Evolutionary conservation across 805 yeast species (phyloP), one percentile per base, ranked within the genome.

Genomic region (Nakazawaea wickerhamii): DNA sequence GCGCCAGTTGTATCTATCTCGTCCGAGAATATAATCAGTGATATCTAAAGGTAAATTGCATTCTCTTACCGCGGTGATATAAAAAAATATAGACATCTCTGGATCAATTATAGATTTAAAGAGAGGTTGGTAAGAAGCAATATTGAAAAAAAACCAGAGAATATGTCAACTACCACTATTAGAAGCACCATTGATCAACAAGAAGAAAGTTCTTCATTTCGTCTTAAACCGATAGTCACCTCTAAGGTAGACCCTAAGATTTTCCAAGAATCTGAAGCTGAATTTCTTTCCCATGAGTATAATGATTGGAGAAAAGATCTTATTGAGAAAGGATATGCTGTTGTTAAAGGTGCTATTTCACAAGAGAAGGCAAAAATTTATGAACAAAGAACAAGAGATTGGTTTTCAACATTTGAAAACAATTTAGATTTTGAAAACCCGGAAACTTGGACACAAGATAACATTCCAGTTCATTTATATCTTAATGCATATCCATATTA

Each of bases 281-380:
- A 32, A 11, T 32, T 32, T 18, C n/a, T 18, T 10, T 18, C 36
- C 4, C 8, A 4, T 4, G 26, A 32, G 4, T 32, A 32, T 19
- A 26, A 20, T 18, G 63, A 60, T 36, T 60, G 64, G 64, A 50
- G 64, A 48, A 53, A 58, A n/a, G 57, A 55, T 15, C 41, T 61
- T 5, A 7, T 53, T 8, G 41, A 48, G 21, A 50, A 60, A 34
- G 66, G 64, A 2, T 61, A 44, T 41, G 60, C 53, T 28, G 57
- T 59, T 18, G 50, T 60, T 14, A 60, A 59, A 42, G 46, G 46
- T 21, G 63, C 53, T 4, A 43, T 61, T 14, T 39, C 59, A 3
- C 36, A 36, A 17, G 63, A 57, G 28, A 44, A 43, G 3, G 61
- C 64, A 4, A 13, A 28, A 4, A 27, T 31, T 8, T 58, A 61